Conservation (phyloP, 2,329 filamentous ascomycete species). For the Pyrenophora seminiperda region DNA sequence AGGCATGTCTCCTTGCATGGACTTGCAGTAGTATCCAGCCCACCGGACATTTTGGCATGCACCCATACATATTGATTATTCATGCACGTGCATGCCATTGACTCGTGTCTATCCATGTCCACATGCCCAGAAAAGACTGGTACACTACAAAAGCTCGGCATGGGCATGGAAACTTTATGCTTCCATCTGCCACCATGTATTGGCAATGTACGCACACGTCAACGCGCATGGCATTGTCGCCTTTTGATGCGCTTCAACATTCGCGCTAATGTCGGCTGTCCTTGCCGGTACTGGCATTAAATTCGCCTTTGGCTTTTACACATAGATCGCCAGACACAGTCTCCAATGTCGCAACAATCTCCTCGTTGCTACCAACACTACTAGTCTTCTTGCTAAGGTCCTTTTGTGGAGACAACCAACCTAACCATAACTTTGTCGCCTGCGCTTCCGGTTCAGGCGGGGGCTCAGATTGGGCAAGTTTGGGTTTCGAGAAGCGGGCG, state of each 20-base stretch:
- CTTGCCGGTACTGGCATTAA: background rate
- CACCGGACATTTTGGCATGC: too few relatives aligned
- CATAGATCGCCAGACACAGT: constrained; percentile 61
- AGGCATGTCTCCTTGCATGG: background rate
- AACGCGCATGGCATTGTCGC: too few relatives aligned
- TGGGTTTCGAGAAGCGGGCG: constrained; percentile 48
- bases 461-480: constrained; percentile 31
- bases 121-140: too few relatives aligned
- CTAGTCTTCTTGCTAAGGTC: constrained; percentile 53
- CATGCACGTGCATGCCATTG: background rate
- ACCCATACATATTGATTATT: background rate
- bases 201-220: too few relatives aligned
- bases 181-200: background rate
- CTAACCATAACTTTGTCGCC: constrained; percentile 36
- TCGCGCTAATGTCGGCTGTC: too few relatives aligned
- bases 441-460: constrained; percentile 30
- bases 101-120: too few relatives aligned
- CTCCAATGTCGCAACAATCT: constrained; percentile 61
- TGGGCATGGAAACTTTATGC: background rate
- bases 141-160: background rate
- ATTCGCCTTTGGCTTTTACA: constrained; percentile 33
- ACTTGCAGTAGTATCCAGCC: too few relatives aligned
- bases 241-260: too few relatives aligned
- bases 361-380: constrained; percentile 31
- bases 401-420: constrained; percentile 42